Percentiles rank a stretch among this genome's conserved stretches.
These are phyloP conservation scores for Neocatenulostroma microsporum DNA, from an alignment of 2,329 filamentous ascomycete genomes.

Conservation along the genomic window DNA sequence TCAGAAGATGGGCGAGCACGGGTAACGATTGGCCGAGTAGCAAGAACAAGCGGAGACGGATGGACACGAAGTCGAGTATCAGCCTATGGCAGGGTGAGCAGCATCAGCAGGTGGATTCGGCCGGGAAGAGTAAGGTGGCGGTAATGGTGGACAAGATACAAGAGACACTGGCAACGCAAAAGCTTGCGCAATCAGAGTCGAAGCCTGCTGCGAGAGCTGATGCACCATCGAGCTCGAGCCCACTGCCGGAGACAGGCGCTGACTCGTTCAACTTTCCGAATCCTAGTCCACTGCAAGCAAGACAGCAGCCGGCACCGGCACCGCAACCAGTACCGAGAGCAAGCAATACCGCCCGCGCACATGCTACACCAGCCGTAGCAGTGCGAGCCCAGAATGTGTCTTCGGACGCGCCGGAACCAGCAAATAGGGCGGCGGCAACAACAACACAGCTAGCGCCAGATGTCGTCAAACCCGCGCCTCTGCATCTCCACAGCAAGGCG, in stretches of 20 bases:
- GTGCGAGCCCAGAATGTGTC: too few relatives aligned
- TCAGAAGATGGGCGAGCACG: constrained; percentile 45
- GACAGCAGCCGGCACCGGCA: constrained; percentile 8
- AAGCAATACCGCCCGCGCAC: neutral
- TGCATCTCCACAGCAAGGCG: constrained; percentile 26
- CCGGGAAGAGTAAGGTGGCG: constrained; percentile 27
- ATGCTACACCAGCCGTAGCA: neutral
- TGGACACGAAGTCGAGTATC: constrained; percentile 25
- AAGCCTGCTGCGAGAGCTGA: constrained; percentile 14
- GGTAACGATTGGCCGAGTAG: constrained; percentile 41
- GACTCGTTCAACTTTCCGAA: constrained; percentile 6
- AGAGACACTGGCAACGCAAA: constrained; percentile 35
- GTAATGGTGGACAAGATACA: constrained; percentile 39
- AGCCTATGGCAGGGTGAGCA: constrained; percentile 32
- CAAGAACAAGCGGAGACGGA: constrained; percentile 34
- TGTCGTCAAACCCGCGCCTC: constrained; percentile 11
- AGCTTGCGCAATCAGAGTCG: constrained; percentile 14
- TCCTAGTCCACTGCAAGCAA: constrained; percentile 15
- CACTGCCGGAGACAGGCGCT: constrained; percentile 38
- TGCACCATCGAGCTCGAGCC: constrained; percentile 42
- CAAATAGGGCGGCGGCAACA: neutral
- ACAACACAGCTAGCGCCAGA: neutral
- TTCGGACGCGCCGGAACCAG: neutral
- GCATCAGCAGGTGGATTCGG: constrained; percentile 23
- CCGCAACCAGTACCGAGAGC: neutral